phyloP scores from a whole-genome alignment of 352 stramenopile species.

The Pythium phragmiticola region DNA sequence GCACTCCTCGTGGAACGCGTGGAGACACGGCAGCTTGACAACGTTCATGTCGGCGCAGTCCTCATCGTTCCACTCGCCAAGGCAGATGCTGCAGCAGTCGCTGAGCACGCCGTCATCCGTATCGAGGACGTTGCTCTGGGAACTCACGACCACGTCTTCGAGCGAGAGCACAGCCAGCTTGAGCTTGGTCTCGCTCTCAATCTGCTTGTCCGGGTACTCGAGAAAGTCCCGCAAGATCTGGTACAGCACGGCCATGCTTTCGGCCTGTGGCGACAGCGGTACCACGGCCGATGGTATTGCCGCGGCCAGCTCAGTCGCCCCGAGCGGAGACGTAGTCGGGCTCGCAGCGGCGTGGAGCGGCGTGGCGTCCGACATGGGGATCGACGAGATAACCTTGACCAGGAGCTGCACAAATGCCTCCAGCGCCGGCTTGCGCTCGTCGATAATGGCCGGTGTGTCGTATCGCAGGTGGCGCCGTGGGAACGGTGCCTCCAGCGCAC shows the following conservation, averaged over 20 bases:
- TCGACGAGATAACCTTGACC: constrained; percentile 79
- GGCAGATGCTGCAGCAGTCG: constrained; percentile 85
- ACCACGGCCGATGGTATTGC: neutral
- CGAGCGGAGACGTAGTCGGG: constrained; percentile 14
- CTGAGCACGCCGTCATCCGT: constrained; percentile 38
- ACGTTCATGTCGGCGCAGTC: constrained; percentile 81
- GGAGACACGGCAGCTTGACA: constrained; percentile 79
- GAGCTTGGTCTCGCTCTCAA: constrained; percentile 82
- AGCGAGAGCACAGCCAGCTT: constrained; percentile 81
- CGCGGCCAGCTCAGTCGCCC: neutral
- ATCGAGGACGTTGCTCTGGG: constrained; percentile 60
- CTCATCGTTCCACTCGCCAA: constrained; percentile 80
- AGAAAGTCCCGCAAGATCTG: constrained; percentile 79
- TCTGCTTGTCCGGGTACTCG: constrained; percentile 83
- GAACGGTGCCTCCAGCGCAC: constrained; percentile 51
- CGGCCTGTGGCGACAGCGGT: constrained; percentile 29
- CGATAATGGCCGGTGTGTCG: constrained; percentile 76
- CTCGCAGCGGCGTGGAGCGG: constrained; percentile 12
- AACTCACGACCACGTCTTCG: constrained; percentile 81
- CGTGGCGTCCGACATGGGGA: constrained; percentile 47
- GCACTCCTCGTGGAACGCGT: constrained; percentile 87
- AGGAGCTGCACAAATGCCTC: constrained; percentile 80
- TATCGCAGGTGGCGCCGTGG: constrained; percentile 69
- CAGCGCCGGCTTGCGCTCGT: constrained; percentile 60
- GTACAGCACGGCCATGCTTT: constrained; percentile 63